A percentile compares a stretch with the other conserved stretches of the same genome.
These are phyloP conservation scores for Cryptococcus sp. DNA, from an alignment of 1,284 basidiomycete genomes.

Conservation along the genomic window DNA sequence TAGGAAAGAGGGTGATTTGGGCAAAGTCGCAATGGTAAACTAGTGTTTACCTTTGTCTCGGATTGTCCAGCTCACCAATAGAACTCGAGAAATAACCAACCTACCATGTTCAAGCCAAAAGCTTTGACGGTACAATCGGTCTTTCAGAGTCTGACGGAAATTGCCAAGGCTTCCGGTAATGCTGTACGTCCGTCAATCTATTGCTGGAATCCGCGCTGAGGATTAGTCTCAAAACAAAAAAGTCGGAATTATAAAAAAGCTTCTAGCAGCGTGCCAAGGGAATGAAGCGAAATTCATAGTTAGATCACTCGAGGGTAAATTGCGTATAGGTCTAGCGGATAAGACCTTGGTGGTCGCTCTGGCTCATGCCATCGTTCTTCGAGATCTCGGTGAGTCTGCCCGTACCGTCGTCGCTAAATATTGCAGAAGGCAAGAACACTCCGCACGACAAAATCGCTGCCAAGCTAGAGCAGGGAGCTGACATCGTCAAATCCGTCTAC, in stretches of 20 bases:
- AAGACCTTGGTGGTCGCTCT: constrained; percentile 84
- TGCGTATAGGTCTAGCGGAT: constrained; percentile 95
- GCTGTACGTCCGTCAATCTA: constrained; percentile 53
- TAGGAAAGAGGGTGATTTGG: constrained; percentile 90
- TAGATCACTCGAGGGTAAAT: constrained; percentile 91
- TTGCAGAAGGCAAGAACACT: constrained; percentile 64
- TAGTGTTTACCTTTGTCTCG: neutral
- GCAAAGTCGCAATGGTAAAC: constrained; percentile 84
- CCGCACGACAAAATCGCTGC: constrained; percentile 67
- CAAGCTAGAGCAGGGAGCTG: constrained; percentile 73
- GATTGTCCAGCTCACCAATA: constrained; percentile 38
- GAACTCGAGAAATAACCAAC: constrained; percentile 90
- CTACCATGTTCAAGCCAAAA: constrained; percentile 92
- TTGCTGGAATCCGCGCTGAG: neutral
- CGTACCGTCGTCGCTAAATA: constrained; percentile 3
- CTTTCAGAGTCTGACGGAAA: constrained; percentile 78
- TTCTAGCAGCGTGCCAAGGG: constrained; percentile 86
- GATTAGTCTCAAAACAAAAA: constrained; percentile 87
- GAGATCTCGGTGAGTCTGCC: constrained; percentile 58
- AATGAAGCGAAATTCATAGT: constrained; percentile 89
- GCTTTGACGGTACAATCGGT: constrained; percentile 82
- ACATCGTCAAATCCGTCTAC: constrained; percentile 83
- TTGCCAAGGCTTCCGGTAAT: constrained; percentile 77
- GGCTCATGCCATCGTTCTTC: constrained; percentile 77
- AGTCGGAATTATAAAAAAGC: constrained; percentile 89